Percentiles rank a stretch among this genome's conserved stretches.
These are phyloP conservation scores for Termitomyces sp. DNA, from an alignment of 768 basidiomycete genomes.

Conservation along the genomic window DNA sequence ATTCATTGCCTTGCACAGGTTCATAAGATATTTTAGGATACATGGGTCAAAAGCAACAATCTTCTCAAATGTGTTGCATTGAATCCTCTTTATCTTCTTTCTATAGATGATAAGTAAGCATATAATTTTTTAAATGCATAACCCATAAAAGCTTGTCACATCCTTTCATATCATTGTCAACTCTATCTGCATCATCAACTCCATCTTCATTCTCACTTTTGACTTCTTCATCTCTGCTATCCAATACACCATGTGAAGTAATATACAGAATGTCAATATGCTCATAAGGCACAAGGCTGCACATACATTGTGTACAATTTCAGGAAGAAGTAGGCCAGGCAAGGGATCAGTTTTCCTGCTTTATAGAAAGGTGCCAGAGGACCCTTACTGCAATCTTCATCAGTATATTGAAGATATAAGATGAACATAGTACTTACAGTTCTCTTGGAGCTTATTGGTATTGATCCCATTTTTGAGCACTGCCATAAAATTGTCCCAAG, in stretches of 20 bases:
- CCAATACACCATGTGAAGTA: too few species aligned
- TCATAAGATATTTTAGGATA: neutral
- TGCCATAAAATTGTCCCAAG: too few species aligned
- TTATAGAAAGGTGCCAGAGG: neutral
- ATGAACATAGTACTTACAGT: too few species aligned
- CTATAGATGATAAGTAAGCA: too few species aligned
- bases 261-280: neutral
- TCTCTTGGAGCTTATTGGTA: too few species aligned
- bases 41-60: neutral
- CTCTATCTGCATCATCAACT: neutral
- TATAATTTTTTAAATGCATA: too few species aligned
- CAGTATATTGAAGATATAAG: too few species aligned
- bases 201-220: neutral
- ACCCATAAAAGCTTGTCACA: too few species aligned
- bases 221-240: too few species aligned
- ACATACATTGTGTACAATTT: neutral
- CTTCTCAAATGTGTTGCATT: neutral
- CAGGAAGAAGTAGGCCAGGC: neutral
- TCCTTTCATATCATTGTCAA: too few species aligned
- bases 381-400: neutral
- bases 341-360: neutral
- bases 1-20: neutral
- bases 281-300: neutral
- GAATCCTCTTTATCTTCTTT: neutral
- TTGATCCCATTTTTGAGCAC: too few species aligned